Evolutionary conservation across 257 asterid species (phyloP), one percentile per base, ranked within the genome.

Genomic region (Ocimum tenuiflorum): DNA sequence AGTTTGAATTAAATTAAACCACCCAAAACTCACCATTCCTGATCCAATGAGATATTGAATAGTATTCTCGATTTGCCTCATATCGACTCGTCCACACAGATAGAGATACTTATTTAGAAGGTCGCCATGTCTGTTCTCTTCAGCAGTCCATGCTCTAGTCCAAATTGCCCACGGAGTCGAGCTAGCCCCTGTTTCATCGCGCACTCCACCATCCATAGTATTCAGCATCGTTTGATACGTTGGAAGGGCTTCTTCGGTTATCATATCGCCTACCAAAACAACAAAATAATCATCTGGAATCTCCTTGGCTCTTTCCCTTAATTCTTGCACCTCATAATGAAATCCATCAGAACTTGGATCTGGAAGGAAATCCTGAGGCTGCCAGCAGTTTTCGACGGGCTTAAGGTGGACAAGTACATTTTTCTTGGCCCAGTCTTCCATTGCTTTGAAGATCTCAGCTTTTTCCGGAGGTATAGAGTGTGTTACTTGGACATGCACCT

Each of bases 381-480:
- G 94, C 94, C 94, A 86, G 71, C 83, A 17, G 51, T 83, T 86
- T 22, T 86, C 90, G 0, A 83, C 90, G 11, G 88, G 83, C 78
- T 83, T 86, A 65, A 86, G 82, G 70, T 79, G 87, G 71, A 75
- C 50, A 36, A 86, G 67, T 57, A 86, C 10, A 41, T 83, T 83
- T 8, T 83, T 20, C 39, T 77, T 76, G 3, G 88, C 88, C 94
- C 94, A 86, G 8, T 60, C 63, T 63, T 83, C 88, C 77, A 83
- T 19, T 18, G 82, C 51, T 76, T 81, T 83, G 54, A 86, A 86
- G 33, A 86, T 83, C 74, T 86, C 94, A 52, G 79, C 70, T 56
- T 83, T 86, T 73, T 86, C 81, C 62, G 89, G 89, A 7, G 86
- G 85, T 89, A 86, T 81, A 17, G 94, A 83, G 81, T 86, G 94